Conservation (phyloP, 805 yeast species). For the Blastobotrys chiropterorum region DNA sequence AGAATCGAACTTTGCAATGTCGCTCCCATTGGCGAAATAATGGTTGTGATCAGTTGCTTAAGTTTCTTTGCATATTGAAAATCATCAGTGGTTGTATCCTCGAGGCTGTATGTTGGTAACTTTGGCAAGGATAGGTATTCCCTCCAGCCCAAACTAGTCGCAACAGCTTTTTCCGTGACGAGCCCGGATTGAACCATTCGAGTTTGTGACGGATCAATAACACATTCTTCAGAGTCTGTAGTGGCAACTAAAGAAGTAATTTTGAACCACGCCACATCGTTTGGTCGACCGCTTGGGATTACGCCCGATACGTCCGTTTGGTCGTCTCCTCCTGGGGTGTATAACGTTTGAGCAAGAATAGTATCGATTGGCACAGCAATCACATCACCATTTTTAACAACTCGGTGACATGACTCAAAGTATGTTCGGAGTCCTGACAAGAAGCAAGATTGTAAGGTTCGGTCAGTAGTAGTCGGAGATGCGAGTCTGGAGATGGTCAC, state of each 20-base stretch:
- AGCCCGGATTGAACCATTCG: constrained; percentile 65
- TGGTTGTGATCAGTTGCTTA: constrained; percentile 49
- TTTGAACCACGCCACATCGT: constrained; percentile 80
- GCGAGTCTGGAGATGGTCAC: constrained; percentile 62
- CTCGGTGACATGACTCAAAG: constrained; percentile 52
- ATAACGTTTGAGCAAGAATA: constrained; percentile 51
- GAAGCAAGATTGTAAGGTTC: constrained; percentile 54
- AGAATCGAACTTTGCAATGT: constrained; percentile 56
- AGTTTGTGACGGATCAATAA: constrained; percentile 64
- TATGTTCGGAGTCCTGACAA: constrained; percentile 53
- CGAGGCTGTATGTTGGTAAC: constrained; percentile 31
- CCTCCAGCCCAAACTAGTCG: constrained; percentile 37
- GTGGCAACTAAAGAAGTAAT: constrained; percentile 39
- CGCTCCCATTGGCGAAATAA: constrained; percentile 27
- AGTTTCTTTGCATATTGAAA: constrained; percentile 49
- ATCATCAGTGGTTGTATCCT: constrained; percentile 38
- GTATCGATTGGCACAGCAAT: constrained; percentile 78
- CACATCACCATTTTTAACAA: constrained; percentile 58
- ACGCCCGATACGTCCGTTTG: constrained; percentile 25
- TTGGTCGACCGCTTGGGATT: constrained; percentile 57
- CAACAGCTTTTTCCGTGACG: constrained; percentile 30
- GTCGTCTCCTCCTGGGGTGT: constrained; percentile 12
- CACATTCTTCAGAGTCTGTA: constrained; percentile 28
- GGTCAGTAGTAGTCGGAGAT: constrained; percentile 63
- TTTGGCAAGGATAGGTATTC: constrained; percentile 31